These are phyloP conservation scores for Lentinula boryana DNA, from an alignment of 768 basidiomycete genomes.

Conservation along the genomic window DNA sequence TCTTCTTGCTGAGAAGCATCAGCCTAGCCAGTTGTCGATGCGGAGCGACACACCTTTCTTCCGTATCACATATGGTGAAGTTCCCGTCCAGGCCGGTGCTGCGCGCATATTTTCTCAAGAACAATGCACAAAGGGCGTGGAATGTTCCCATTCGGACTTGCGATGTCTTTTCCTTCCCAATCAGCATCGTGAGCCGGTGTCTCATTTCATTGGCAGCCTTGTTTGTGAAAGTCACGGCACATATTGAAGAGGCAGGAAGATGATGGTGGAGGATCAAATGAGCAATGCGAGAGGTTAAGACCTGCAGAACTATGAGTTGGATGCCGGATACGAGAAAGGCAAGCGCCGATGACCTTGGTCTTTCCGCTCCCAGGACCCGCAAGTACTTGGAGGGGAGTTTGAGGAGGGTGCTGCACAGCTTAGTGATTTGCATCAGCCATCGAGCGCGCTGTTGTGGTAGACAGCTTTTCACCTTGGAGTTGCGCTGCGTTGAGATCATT, in stretches of 20 bases:
- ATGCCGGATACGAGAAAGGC: not conserved
- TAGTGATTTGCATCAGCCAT: not conserved
- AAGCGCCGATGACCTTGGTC: slow-evolving; percentile 38
- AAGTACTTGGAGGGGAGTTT: slow-evolving; percentile 68
- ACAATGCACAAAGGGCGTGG: slow-evolving; percentile 68
- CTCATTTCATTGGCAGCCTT: slow-evolving; percentile 89
- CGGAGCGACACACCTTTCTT: slow-evolving; percentile 53
- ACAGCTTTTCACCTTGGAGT: slow-evolving; percentile 1
- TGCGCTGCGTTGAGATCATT: not conserved
- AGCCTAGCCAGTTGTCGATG: not conserved
- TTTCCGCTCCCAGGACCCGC: slow-evolving; percentile 78
- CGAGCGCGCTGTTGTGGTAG: not conserved
- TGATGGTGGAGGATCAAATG: slow-evolving; percentile 51
- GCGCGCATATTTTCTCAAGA: slow-evolving; percentile 59
- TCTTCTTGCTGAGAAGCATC: slow-evolving; percentile 51
- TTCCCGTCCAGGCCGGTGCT: slow-evolving; percentile 58
- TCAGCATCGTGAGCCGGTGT: slow-evolving; percentile 55
- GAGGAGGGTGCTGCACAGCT: slow-evolving; percentile 66
- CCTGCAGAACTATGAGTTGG: slow-evolving; percentile 23
- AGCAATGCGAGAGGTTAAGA: slow-evolving; percentile 64
- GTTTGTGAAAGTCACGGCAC: slow-evolving; percentile 85
- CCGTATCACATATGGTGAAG: slow-evolving; percentile 79
- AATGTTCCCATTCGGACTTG: slow-evolving; percentile 71
- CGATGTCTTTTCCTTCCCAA: slow-evolving; percentile 53
- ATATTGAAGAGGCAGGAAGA: slow-evolving; percentile 53